phyloP scores from a whole-genome alignment of 2,329 filamentous ascomycete species.

The Trichoderma gracile region DNA sequence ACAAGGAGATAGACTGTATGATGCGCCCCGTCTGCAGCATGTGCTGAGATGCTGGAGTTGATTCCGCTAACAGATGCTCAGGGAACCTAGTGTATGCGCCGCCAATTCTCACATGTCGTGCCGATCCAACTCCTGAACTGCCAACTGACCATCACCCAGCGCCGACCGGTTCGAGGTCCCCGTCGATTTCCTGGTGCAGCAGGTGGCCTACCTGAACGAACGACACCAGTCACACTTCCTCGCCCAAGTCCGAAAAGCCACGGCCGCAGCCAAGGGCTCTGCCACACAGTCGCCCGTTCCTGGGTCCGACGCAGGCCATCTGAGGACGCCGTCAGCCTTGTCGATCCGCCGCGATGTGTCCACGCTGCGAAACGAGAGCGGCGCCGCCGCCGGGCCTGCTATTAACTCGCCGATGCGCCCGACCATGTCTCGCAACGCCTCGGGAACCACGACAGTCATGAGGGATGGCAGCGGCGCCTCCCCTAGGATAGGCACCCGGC shows the following conservation, averaged over 20 bases:
- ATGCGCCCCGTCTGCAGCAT: conserved; percentile 15
- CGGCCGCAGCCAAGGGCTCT: conserved; percentile 56
- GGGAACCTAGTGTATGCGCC: conserved; percentile 71
- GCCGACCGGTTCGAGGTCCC: conserved; percentile 80
- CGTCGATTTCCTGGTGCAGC: conserved; percentile 84
- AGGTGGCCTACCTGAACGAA: conserved; percentile 92
- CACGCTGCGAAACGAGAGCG: conserved; percentile 50
- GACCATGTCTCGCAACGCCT: conserved; percentile 50
- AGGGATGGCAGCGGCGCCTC: conserved; percentile 41
- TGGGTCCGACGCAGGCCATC: conserved; percentile 46
- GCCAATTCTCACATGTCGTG: not conserved
- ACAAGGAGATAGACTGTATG: conserved; percentile 85
- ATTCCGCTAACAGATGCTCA: conserved; percentile 39
- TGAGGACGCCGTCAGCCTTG: conserved; percentile 53
- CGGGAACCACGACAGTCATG: conserved; percentile 47
- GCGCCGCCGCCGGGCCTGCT: conserved; percentile 45
- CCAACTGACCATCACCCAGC: conserved; percentile 42
- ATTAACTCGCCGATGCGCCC: conserved; percentile 47
- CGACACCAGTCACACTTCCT: conserved; percentile 85
- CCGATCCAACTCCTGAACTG: not conserved
- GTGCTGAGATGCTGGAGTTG: not conserved
- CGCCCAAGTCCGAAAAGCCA: conserved; percentile 81
- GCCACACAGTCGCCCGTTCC: conserved; percentile 59
- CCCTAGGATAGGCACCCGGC: conserved; percentile 32
- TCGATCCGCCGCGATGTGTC: conserved; percentile 62